Percentiles rank a stretch among this genome's conserved stretches.
These are phyloP conservation scores for Phtheirospermum japonicum DNA, from an alignment of 257 asterid genomes.

Conservation along the genomic window DNA sequence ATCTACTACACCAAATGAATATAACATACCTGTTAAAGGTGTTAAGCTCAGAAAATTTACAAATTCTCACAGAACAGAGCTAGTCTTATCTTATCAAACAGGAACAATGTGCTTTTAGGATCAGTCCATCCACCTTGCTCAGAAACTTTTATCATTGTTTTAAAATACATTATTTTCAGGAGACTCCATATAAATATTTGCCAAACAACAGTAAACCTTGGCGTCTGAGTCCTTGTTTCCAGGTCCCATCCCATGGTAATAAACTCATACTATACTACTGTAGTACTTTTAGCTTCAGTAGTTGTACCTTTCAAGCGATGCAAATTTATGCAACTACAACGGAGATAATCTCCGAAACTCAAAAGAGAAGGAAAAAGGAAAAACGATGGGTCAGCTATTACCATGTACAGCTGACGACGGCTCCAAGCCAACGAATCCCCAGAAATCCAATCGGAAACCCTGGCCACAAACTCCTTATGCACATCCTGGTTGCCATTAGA, in stretches of 20 bases:
- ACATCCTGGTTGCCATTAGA: constrained; percentile 39
- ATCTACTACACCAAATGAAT: background rate
- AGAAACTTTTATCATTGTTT: background rate
- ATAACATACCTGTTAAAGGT: background rate
- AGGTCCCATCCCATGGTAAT: background rate
- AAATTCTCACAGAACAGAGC: constrained; percentile 7
- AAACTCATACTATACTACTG: background rate
- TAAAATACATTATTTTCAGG: background rate
- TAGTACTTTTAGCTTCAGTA: background rate
- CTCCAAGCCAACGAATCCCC: constrained; percentile 69
- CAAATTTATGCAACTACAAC: background rate
- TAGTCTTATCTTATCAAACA: background rate
- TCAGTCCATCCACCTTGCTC: constrained; percentile 11
- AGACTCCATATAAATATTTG: no score
- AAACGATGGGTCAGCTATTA: constrained; percentile 28
- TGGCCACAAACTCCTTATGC: constrained; percentile 60
- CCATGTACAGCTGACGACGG: constrained; percentile 71
- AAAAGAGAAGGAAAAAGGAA: background rate
- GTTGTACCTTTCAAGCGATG: background rate
- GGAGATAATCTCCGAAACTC: background rate
- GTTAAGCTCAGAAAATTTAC: background rate
- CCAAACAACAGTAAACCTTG: no score
- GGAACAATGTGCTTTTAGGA: background rate
- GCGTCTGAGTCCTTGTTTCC: background rate
- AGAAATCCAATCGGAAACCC: constrained; percentile 64